Percentiles rank a stretch among this genome's conserved stretches.
Evolutionary conservation across 305 asterid genomes (phyloP).

Genomic region (Plantago coronopus): DNA sequence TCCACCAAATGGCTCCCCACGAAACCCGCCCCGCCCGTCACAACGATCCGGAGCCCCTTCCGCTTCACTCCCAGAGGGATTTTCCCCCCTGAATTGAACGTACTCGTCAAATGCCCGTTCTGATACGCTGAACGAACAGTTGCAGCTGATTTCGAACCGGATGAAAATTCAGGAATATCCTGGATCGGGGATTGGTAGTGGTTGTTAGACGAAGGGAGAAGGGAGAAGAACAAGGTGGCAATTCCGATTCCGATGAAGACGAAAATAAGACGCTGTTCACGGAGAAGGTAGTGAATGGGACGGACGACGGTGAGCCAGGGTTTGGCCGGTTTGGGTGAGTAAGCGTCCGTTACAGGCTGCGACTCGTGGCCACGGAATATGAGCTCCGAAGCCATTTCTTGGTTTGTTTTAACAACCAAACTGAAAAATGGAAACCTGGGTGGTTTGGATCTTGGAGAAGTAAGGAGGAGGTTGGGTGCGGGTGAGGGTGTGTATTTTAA

Average conservation of each 20-base stretch:
- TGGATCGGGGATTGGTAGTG: conserved; percentile 20
- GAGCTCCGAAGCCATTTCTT: conserved; percentile 65
- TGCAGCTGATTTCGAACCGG: conserved; percentile 30
- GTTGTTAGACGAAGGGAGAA: conserved; percentile 31
- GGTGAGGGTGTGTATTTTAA: background rate
- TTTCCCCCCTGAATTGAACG: conserved; percentile 66
- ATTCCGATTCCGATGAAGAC: conserved; percentile 73
- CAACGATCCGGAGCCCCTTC: conserved; percentile 76
- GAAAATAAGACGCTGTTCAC: conserved; percentile 79
- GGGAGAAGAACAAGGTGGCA: conserved; percentile 55
- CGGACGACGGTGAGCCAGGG: conserved; percentile 65
- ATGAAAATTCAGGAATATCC: conserved; percentile 16
- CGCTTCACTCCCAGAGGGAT: conserved; percentile 73
- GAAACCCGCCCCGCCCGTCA: conserved; percentile 95
- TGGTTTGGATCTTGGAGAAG: conserved; percentile 8
- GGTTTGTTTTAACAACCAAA: too few species aligned
- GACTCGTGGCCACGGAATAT: conserved; percentile 83
- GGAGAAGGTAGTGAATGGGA: conserved; percentile 70
- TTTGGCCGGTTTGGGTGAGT: conserved; percentile 73
- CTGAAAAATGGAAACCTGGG: background rate
- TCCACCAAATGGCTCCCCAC: conserved; percentile 97
- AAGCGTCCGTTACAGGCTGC: conserved; percentile 43
- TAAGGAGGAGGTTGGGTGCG: background rate
- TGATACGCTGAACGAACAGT: conserved; percentile 44
- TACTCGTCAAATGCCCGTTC: conserved; percentile 46